Conservation (phyloP, 208 protist species). For the Trypanosoma congolense region DNA sequence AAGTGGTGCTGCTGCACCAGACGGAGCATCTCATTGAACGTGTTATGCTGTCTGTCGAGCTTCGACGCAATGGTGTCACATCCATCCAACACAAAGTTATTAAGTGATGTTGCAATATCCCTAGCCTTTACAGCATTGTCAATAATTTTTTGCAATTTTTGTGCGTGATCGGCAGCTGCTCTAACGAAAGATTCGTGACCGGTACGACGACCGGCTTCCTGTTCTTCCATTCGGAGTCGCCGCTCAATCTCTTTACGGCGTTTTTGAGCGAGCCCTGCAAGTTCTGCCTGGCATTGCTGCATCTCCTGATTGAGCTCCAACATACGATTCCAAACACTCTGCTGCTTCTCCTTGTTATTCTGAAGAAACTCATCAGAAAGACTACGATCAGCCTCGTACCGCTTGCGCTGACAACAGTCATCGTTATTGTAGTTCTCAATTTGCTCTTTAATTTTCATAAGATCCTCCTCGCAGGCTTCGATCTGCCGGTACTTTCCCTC, state of each 20-base stretch:
- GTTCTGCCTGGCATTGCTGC: slow-evolving; percentile 59
- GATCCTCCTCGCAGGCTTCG: slow-evolving; percentile 86
- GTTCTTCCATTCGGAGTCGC: slow-evolving; percentile 78
- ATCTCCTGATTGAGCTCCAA: slow-evolving; percentile 75
- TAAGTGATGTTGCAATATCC: slow-evolving; percentile 73
- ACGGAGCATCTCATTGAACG: slow-evolving; percentile 69
- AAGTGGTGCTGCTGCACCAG: slow-evolving; percentile 85
- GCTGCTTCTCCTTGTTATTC: slow-evolving; percentile 89
- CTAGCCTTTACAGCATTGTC: slow-evolving; percentile 69
- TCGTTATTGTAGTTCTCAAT: slow-evolving; percentile 83
- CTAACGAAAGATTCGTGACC: slow-evolving; percentile 78
- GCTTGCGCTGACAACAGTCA: slow-evolving; percentile 72
- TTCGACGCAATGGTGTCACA: slow-evolving; percentile 82
- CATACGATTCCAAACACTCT: slow-evolving; percentile 84
- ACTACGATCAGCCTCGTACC: slow-evolving; percentile 70
- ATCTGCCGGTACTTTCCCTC: slow-evolving; percentile 81
- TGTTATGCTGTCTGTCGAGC: slow-evolving; percentile 85
- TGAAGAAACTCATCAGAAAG: slow-evolving; percentile 74
- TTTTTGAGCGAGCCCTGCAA: slow-evolving; percentile 50
- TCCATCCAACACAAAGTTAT: slow-evolving; percentile 85
- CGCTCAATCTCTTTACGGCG: slow-evolving; percentile 73
- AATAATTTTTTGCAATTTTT: slow-evolving; percentile 79
- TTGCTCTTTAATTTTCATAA: slow-evolving; percentile 79
- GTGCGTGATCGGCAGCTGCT: slow-evolving; percentile 59
- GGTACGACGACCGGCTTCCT: slow-evolving; percentile 72